phyloP scores from a whole-genome alignment of 2,329 filamentous ascomycete species.

The Aphanocladium album region DNA sequence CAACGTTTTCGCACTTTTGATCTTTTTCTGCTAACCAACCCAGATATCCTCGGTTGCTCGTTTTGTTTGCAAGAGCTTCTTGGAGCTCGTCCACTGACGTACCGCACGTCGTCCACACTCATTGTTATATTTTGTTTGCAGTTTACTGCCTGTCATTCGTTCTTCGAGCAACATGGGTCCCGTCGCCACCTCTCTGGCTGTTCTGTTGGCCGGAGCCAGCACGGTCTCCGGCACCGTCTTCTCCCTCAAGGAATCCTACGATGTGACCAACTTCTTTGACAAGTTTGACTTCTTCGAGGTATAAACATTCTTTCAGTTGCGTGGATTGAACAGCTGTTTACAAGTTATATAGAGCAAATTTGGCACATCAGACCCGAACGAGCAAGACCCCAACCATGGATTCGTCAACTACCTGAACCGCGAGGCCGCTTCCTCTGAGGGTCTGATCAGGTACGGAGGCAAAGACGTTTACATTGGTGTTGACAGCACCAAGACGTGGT shows the following conservation, averaged over 20 bases:
- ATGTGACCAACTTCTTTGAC: slow-evolving; percentile 39
- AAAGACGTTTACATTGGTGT: slow-evolving; percentile 36
- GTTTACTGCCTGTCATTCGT: background rate
- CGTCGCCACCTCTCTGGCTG: background rate
- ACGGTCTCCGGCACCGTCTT: slow-evolving; percentile 4
- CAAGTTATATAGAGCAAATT: slow-evolving; percentile 9
- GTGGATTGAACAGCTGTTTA: background rate
- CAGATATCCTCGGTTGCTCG: background rate
- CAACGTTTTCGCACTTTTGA: background rate
- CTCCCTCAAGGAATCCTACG: slow-evolving; percentile 1
- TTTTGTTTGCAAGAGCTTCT: background rate
- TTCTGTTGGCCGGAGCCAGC: slow-evolving; percentile 4
- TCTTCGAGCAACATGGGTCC: slow-evolving; percentile 3
- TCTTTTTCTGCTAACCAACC: background rate
- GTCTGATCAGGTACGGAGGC: slow-evolving; percentile 28
- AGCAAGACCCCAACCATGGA: slow-evolving; percentile 57
- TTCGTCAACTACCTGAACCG: slow-evolving; percentile 52
- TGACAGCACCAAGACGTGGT: slow-evolving; percentile 24
- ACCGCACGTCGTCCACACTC: slow-evolving; percentile 11
- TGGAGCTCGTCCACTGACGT: slow-evolving; percentile 12
- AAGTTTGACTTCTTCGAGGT: slow-evolving; percentile 42
- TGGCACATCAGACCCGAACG: slow-evolving; percentile 18
- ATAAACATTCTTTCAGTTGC: slow-evolving; percentile 11
- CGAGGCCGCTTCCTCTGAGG: slow-evolving; percentile 28
- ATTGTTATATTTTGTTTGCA: background rate